Evolutionary conservation across 169 alveolate genomes (phyloP).

Genomic region (Babesia sp.): DNA sequence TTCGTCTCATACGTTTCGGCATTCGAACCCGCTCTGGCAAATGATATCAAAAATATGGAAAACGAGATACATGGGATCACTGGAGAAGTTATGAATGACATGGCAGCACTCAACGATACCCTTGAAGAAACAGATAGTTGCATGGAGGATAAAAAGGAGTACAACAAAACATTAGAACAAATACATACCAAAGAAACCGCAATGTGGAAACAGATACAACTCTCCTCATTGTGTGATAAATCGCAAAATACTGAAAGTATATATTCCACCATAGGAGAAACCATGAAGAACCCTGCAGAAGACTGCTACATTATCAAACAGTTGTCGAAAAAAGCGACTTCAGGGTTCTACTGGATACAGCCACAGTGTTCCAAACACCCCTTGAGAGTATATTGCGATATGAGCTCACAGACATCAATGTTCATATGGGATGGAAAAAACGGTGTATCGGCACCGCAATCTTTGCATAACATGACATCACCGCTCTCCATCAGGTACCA

Average conservation of each 20-base stretch:
- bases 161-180: constrained; percentile 72
- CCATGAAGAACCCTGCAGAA: constrained; percentile 82
- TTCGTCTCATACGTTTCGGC: constrained; percentile 83
- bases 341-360: constrained; percentile 90
- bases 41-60: constrained; percentile 77
- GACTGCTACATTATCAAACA: constrained; percentile 83
- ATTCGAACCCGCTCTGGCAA: constrained; percentile 77
- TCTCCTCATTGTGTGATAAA: constrained; percentile 59
- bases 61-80: constrained; percentile 78
- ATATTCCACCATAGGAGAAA: constrained; percentile 78
- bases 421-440: constrained; percentile 47
- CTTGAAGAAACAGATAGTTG: constrained; percentile 42
- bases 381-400: constrained; percentile 86
- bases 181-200: constrained; percentile 69
- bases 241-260: background rate
- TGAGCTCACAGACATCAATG: constrained; percentile 65
- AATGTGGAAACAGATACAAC: constrained; percentile 69
- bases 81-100: constrained; percentile 71
- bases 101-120: constrained; percentile 76
- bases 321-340: constrained; percentile 68
- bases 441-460: constrained; percentile 28
- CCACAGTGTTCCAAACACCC: constrained; percentile 86
- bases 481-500: constrained; percentile 78
- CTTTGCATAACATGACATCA: constrained; percentile 69
- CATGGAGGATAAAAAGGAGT: constrained; percentile 70